Percentiles rank a stretch among this genome's conserved stretches.
Conservation (phyloP, 768 basidiomycete species). For the Tricholoma furcatifolium region DNA sequence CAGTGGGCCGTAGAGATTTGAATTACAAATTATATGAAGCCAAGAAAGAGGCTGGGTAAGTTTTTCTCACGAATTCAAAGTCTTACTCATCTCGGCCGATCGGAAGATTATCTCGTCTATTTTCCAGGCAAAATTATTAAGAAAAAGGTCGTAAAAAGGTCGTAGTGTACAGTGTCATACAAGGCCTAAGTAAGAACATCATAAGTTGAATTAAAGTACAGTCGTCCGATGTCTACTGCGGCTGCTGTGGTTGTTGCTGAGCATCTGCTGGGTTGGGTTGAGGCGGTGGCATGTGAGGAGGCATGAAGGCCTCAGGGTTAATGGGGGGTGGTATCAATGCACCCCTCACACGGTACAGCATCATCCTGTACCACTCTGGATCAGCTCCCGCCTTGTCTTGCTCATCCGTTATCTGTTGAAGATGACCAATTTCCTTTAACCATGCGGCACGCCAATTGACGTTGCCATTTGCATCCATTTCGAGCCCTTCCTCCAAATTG, state of each 20-base stretch:
- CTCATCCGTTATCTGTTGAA: conserved; percentile 75
- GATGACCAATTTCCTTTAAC: conserved; percentile 74
- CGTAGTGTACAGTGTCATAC: neutral
- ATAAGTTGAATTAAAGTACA: neutral
- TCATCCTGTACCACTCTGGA: conserved; percentile 84
- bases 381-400: conserved; percentile 82
- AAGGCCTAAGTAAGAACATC: neutral
- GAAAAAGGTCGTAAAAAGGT: neutral
- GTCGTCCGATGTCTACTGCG: neutral
- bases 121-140: neutral
- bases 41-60: neutral
- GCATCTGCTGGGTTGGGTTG: conserved; percentile 38
- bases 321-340: conserved; percentile 64
- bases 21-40: conserved; percentile 6
- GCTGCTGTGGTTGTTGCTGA: conserved; percentile 28
- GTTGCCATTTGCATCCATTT: conserved; percentile 76
- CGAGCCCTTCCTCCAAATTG: conserved; percentile 61
- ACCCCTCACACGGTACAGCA: conserved; percentile 75
- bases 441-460: conserved; percentile 79
- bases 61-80: conserved; percentile 6
- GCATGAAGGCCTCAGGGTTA: conserved; percentile 48
- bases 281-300: conserved; percentile 39
- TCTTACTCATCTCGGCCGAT: conserved; percentile 15
- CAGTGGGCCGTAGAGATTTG: too few species aligned
- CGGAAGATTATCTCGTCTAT: neutral